phyloP scores from a whole-genome alignment of 495 filamentous ascomycete species.

The Daldinia decipiens region DNA sequence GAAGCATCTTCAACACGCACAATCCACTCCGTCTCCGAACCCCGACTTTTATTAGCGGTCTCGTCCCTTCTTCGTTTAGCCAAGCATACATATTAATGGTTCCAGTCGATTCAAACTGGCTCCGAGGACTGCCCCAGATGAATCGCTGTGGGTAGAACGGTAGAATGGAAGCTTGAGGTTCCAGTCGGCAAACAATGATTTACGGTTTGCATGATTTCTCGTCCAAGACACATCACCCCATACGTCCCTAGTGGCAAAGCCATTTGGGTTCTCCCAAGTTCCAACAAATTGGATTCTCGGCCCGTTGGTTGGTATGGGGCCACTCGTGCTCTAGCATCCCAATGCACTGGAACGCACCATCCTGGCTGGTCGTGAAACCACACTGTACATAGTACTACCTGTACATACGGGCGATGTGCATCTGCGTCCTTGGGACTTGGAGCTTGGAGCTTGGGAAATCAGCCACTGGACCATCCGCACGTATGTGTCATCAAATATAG shows the following conservation, averaged over 20 bases:
- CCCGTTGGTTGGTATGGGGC: slow-evolving; percentile 39
- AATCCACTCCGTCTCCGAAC: slow-evolving; percentile 8
- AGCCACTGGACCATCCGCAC: slow-evolving; percentile 30
- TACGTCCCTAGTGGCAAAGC: slow-evolving; percentile 25
- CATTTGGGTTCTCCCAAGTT: slow-evolving; percentile 11
- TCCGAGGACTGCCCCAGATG: background rate
- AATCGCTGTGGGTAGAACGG: background rate
- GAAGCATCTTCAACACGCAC: background rate
- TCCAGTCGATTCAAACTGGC: background rate
- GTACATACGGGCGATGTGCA: slow-evolving; percentile 15
- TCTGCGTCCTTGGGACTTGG: slow-evolving; percentile 33
- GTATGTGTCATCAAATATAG: slow-evolving; percentile 38
- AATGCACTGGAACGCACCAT: slow-evolving; percentile 45
- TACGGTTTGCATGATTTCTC: slow-evolving; percentile 35
- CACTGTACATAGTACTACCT: slow-evolving; percentile 43
- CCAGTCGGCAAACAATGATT: slow-evolving; percentile 38
- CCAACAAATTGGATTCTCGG: slow-evolving; percentile 45
- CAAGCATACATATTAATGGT: background rate
- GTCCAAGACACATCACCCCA: slow-evolving; percentile 24
- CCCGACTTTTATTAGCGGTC: slow-evolving; percentile 10
- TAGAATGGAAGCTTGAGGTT: slow-evolving; percentile 27
- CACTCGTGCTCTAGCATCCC: slow-evolving; percentile 41
- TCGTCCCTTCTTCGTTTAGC: background rate
- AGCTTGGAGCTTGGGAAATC: slow-evolving; percentile 32
- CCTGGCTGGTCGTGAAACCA: slow-evolving; percentile 46